Evolutionary conservation across 768 basidiomycete species (phyloP), one percentile per base, ranked within the genome.

Genomic region (Basidioascus undulatus): DNA sequence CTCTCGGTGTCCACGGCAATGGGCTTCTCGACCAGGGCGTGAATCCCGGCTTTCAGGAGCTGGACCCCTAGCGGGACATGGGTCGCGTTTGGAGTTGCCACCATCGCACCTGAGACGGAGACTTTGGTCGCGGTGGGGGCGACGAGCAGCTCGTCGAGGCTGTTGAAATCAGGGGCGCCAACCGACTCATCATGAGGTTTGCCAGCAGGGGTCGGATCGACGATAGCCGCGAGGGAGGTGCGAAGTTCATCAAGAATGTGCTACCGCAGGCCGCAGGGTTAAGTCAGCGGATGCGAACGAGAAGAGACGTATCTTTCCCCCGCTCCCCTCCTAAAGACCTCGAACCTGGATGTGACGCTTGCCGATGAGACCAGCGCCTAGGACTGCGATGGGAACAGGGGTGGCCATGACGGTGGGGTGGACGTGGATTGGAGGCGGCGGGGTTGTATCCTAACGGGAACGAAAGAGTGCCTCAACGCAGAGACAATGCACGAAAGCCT

Each of bases 361-460:
- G 25, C 51, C 51, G 41, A 50, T 52, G 15, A 50, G 43, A 25
- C 51, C 51, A 41, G 42, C n/a, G n/a, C n/a, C n/a, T n/a, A n/a
- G n/a, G n/a, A n/a, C n/a, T n/a, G n/a, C n/a, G n/a, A n/a, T n/a
- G n/a, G n/a, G n/a, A n/a, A n/a, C n/a, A n/a, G n/a, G n/a, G n/a
- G n/a, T n/a, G n/a, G n/a, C n/a, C n/a, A n/a, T n/a, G n/a, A n/a
- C n/a, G n/a, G n/a, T n/a, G n/a, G n/a, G n/a, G n/a, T n/a, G n/a
- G n/a, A n/a, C n/a, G n/a, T n/a, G n/a, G n/a, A n/a, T n/a, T n/a
- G n/a, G n/a, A n/a, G n/a, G n/a, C n/a, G n/a, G n/a, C n/a, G n/a
- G n/a, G n/a, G n/a, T n/a, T n/a, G n/a, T n/a, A n/a, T n/a, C n/a
- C n/a, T n/a, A n/a, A n/a, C n/a, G n/a, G n/a, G n/a, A n/a, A n/a